phyloP scores from a whole-genome alignment of 306 rosid genomes.

The Fragaria iinumae region DNA sequence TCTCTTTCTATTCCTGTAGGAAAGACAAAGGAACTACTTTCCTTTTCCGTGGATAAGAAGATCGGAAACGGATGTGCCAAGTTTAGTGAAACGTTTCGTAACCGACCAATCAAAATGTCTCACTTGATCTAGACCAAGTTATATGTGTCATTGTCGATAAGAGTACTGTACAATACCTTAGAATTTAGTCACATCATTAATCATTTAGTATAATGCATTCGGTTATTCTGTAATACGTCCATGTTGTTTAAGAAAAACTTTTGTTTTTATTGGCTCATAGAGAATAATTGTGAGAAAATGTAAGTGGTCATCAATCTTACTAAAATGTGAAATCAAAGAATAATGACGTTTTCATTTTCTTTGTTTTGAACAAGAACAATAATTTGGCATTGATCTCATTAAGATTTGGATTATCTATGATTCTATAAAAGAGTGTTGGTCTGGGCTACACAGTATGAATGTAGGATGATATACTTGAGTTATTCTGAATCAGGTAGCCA shows the following conservation, averaged over 20 bases:
- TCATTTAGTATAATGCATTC: too few species aligned
- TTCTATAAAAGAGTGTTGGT: neutral
- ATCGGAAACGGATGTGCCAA: too few species aligned
- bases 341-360: neutral
- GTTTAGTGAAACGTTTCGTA: neutral
- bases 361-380: neutral
- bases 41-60: too few species aligned
- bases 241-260: too few species aligned
- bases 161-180: too few species aligned
- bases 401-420: neutral
- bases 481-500: neutral
- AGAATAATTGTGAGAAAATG: neutral
- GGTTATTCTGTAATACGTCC: too few species aligned
- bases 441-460: neutral
- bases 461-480: neutral
- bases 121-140: too few species aligned
- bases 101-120: neutral
- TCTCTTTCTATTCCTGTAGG: too few species aligned
- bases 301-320: neutral
- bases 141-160: neutral
- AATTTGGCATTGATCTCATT: constrained; percentile 2
- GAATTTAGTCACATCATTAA: too few species aligned
- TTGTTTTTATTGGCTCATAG: too few species aligned
- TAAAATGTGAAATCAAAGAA: neutral
- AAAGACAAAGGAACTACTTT: too few species aligned